Percentiles rank a stretch among this genome's conserved stretches.
Evolutionary conservation across 75 land plant genomes (phyloP).

Genomic region (Isoetes taiwanensis): DNA sequence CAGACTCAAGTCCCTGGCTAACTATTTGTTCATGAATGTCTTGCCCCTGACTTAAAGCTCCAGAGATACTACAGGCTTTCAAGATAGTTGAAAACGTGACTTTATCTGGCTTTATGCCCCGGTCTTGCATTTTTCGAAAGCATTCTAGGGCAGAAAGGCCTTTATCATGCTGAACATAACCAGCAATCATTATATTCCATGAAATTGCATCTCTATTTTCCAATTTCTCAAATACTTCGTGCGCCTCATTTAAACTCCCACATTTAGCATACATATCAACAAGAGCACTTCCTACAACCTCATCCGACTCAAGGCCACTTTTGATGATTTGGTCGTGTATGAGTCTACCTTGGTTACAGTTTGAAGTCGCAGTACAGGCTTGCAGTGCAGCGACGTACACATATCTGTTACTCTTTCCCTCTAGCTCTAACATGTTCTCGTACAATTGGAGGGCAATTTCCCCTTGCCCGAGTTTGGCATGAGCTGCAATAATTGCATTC

Average conservation of each 20-base stretch:
- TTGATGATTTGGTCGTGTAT: background rate
- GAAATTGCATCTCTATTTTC: conserved; percentile 1
- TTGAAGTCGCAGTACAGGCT: too few species aligned
- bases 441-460: too few species aligned
- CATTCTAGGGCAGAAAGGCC: conserved; percentile 10
- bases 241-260: conserved; percentile 5
- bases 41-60: too few species aligned
- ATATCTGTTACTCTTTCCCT: too few species aligned
- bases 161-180: conserved; percentile 18
- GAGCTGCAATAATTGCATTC: too few species aligned
- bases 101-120: conserved; percentile 5
- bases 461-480: too few species aligned
- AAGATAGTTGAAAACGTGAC: conserved; percentile 9
- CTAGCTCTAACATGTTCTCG: too few species aligned
- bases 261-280: conserved; percentile 13
- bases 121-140: conserved; percentile 13
- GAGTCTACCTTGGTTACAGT: too few species aligned
- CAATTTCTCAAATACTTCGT: background rate
- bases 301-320: background rate
- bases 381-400: too few species aligned
- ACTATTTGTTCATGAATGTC: too few species aligned
- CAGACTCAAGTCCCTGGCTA: too few species aligned
- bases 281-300: background rate
- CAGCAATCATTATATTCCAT: conserved; percentile 12
- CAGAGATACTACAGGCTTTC: conserved; percentile 11